Percentiles rank a stretch among this genome's conserved stretches.
phyloP scores from a whole-genome alignment of 2,329 filamentous ascomycete species.

The Pseudogymnoascus sp. region DNA sequence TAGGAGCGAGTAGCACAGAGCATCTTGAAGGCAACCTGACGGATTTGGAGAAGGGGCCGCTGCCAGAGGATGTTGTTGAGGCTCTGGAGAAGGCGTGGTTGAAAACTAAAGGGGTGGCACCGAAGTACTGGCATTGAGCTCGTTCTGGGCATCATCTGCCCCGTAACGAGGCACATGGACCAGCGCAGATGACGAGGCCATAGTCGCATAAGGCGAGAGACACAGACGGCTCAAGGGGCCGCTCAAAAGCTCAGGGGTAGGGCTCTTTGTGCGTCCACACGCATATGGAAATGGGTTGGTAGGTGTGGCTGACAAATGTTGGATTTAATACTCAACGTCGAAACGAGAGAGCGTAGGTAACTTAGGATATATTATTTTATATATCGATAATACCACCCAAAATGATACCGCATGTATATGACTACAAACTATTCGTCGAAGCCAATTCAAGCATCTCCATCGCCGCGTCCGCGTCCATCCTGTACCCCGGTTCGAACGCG shows the following conservation, averaged over 20 bases:
- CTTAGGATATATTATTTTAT: neutral
- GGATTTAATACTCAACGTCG: neutral
- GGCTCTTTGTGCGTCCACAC: no score
- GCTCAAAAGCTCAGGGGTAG: no score
- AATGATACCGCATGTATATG: neutral
- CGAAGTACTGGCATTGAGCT: slow-evolving; percentile 45
- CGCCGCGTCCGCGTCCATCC: neutral
- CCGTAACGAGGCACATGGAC: no score
- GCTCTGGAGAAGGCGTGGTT: slow-evolving; percentile 46
- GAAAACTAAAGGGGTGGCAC: slow-evolving; percentile 64
- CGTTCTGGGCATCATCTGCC: neutral
- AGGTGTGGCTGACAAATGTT: no score
- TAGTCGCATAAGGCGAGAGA: no score
- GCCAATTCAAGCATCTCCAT: neutral
- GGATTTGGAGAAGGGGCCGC: neutral
- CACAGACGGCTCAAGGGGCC: no score
- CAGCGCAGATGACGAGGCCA: no score
- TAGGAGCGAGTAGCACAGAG: slow-evolving; percentile 50
- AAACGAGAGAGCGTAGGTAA: neutral
- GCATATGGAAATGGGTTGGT: no score
- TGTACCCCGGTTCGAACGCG: neutral
- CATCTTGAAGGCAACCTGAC: slow-evolving; percentile 51
- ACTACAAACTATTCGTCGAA: neutral
- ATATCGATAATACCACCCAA: neutral
- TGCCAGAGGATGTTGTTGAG: neutral